A percentile compares a stretch with the other conserved stretches of the same genome.
phyloP scores from a whole-genome alignment of 805 yeast genomes.

The Spathaspora passalidarum region DNA sequence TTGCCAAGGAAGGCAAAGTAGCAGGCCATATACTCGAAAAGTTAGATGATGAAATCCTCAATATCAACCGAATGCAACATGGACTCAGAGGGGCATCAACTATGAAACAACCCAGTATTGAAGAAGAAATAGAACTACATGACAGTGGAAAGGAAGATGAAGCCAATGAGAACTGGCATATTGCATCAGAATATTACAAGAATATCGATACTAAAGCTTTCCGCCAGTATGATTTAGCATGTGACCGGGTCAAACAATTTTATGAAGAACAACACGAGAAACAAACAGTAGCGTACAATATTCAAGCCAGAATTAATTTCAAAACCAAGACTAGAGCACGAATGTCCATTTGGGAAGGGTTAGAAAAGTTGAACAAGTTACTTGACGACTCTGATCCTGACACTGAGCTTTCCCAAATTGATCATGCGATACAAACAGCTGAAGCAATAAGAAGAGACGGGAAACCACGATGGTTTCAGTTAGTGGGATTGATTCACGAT shows the following conservation, averaged over 20 bases:
- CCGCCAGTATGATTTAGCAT: slow-evolving; percentile 66
- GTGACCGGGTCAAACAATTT: slow-evolving; percentile 63
- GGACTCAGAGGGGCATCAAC: slow-evolving; percentile 7
- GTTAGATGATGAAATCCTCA: slow-evolving; percentile 24
- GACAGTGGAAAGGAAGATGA: slow-evolving; percentile 2
- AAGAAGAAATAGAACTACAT: slow-evolving; percentile 3
- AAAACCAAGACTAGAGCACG: slow-evolving; percentile 63
- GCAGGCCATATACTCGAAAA: slow-evolving; percentile 18
- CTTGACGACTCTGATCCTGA: slow-evolving; percentile 76
- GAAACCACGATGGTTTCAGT: slow-evolving; percentile 73
- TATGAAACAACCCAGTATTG: background rate
- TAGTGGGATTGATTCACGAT: slow-evolving; percentile 71
- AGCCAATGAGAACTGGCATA: slow-evolving; percentile 20
- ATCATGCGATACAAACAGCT: slow-evolving; percentile 73
- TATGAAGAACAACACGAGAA: slow-evolving; percentile 66
- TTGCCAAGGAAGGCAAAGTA: background rate
- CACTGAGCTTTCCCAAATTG: slow-evolving; percentile 70
- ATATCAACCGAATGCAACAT: slow-evolving; percentile 21
- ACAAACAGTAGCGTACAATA: slow-evolving; percentile 70
- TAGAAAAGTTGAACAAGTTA: slow-evolving; percentile 56
- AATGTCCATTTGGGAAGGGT: slow-evolving; percentile 72
- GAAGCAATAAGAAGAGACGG: slow-evolving; percentile 67
- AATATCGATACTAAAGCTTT: slow-evolving; percentile 42
- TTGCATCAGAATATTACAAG: slow-evolving; percentile 27
- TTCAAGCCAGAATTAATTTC: slow-evolving; percentile 69